A percentile compares a stretch with the other conserved stretches of the same genome.
These are phyloP conservation scores for Populus pruinosa DNA, from an alignment of 345 rosid species.

Conservation along the genomic window DNA sequence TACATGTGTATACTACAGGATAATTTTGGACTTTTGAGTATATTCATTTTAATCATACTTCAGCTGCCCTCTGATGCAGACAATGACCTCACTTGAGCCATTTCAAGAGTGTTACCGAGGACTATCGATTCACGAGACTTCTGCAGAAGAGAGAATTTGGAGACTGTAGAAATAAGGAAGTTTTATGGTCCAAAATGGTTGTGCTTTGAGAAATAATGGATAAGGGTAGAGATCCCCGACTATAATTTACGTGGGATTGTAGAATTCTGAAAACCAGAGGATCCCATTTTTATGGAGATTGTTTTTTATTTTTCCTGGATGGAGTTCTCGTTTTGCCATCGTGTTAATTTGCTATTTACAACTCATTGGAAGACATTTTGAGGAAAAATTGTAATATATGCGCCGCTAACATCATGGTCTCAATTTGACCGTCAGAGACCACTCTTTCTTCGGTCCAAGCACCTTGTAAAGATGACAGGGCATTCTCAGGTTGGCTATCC, in stretches of 20 bases:
- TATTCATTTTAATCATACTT: slow-evolving; percentile 19
- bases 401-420: slow-evolving; percentile 7
- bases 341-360: slow-evolving; percentile 12
- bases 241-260: slow-evolving; percentile 15
- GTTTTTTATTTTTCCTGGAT: slow-evolving; percentile 1
- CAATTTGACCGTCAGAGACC: background rate
- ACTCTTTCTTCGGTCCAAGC: slow-evolving; percentile 10
- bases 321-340: slow-evolving; percentile 13
- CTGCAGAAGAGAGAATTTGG: slow-evolving; percentile 2
- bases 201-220: slow-evolving; percentile 27
- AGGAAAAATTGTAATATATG: slow-evolving; percentile 11
- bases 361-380: slow-evolving; percentile 16
- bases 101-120: slow-evolving; percentile 19
- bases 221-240: slow-evolving; percentile 19
- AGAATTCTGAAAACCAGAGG: slow-evolving; percentile 15
- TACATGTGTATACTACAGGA: slow-evolving; percentile 28
- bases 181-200: slow-evolving; percentile 11
- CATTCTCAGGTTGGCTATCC: slow-evolving; percentile 32
- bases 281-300: slow-evolving; percentile 14
- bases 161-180: slow-evolving; percentile 20
- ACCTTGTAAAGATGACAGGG: background rate
- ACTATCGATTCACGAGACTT: slow-evolving; percentile 9
- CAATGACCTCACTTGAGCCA: slow-evolving; percentile 17
- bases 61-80: slow-evolving; percentile 21
- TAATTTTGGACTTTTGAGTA: slow-evolving; percentile 16